Evolutionary conservation across 2,329 filamentous ascomycete genomes (phyloP).

Genomic region (Arthrobotrys iridis): DNA sequence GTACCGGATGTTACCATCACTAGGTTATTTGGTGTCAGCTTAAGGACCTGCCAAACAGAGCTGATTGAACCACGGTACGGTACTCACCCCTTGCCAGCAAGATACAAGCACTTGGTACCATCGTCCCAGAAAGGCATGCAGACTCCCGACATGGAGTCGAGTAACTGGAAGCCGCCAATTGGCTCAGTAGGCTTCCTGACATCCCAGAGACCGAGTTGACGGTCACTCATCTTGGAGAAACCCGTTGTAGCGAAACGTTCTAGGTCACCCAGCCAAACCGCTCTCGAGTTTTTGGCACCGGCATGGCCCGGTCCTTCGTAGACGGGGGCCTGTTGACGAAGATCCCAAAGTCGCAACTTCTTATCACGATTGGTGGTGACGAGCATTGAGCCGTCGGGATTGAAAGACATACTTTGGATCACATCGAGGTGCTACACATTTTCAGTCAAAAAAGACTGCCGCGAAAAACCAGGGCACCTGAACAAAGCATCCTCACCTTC

Average conservation of each 20-base stretch:
- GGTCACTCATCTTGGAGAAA: conserved; percentile 98
- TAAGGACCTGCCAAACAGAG: conserved; percentile 56
- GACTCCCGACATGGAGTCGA: conserved; percentile 96
- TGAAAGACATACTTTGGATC: conserved; percentile 96
- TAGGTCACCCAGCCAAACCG: conserved; percentile 90
- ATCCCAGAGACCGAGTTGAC: conserved; percentile 96
- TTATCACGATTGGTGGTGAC: conserved; percentile 97
- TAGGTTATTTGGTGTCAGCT: conserved; percentile 61
- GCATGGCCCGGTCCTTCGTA: conserved; percentile 86
- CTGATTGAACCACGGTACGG: conserved; percentile 36
- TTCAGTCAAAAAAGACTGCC: background rate
- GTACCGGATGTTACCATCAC: conserved; percentile 98
- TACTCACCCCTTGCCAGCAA: conserved; percentile 93
- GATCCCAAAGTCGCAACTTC: conserved; percentile 97
- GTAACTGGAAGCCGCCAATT: conserved; percentile 85
- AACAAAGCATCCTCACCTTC: conserved; percentile 60
- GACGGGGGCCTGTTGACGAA: conserved; percentile 86
- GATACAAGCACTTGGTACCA: conserved; percentile 90
- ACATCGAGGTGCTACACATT: conserved; percentile 81
- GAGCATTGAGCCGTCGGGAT: conserved; percentile 83
- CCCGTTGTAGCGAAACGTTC: conserved; percentile 95
- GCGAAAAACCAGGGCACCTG: background rate
- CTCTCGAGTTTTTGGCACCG: conserved; percentile 96
- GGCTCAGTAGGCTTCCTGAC: conserved; percentile 80
- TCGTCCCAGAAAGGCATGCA: conserved; percentile 99